phyloP scores from a whole-genome alignment of 495 filamentous ascomycete genomes.

The Neurospora sp. region DNA sequence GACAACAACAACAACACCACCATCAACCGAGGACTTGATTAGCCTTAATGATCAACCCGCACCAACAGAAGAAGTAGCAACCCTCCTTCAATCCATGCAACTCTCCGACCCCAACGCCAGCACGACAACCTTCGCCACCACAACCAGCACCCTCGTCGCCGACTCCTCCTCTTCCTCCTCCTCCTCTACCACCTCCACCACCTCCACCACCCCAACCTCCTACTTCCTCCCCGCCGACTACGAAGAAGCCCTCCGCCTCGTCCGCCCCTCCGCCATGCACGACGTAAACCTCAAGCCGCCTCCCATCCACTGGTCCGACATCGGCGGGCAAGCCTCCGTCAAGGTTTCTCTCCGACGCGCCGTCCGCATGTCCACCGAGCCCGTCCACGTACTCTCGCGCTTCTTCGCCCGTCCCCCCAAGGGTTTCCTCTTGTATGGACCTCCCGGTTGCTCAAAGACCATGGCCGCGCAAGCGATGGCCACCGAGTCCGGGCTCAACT shows the following conservation, averaged over 20 bases:
- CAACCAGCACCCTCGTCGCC: neutral
- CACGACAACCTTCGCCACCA: neutral
- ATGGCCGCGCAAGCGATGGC: slow-evolving; percentile 87
- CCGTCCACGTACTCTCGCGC: slow-evolving; percentile 50
- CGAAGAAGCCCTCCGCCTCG: slow-evolving; percentile 29
- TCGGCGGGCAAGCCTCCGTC: slow-evolving; percentile 76
- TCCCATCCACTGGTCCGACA: slow-evolving; percentile 78
- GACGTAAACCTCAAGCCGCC: slow-evolving; percentile 84
- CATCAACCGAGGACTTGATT: neutral
- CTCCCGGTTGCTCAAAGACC: slow-evolving; percentile 94
- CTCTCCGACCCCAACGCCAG: neutral
- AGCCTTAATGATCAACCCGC: neutral
- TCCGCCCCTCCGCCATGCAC: slow-evolving; percentile 76
- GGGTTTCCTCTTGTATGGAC: slow-evolving; percentile 85
- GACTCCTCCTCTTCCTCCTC: too few species aligned
- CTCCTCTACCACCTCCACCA: neutral
- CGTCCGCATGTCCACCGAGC: slow-evolving; percentile 23
- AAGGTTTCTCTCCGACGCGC: slow-evolving; percentile 45
- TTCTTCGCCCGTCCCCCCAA: slow-evolving; percentile 46
- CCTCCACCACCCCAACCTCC: neutral
- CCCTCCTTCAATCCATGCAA: neutral
- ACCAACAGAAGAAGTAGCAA: neutral
- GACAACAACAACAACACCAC: neutral
- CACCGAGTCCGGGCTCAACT: slow-evolving; percentile 85
- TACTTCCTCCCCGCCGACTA: slow-evolving; percentile 30